Percentiles rank a stretch among this genome's conserved stretches.
phyloP scores from a whole-genome alignment of 371 early-diverging fungal genomes.

The Batkoa obscura region DNA sequence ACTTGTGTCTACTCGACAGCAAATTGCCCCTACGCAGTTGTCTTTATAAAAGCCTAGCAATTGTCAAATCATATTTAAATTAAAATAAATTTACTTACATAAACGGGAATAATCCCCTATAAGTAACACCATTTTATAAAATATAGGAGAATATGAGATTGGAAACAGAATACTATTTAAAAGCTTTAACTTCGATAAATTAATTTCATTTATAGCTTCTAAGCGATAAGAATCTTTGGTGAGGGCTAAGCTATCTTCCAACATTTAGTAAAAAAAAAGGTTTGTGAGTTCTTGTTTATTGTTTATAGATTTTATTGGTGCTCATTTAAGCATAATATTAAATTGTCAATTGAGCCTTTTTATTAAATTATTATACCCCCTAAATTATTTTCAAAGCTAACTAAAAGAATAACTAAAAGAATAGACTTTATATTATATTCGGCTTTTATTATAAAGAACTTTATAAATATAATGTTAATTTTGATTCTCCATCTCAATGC shows the following conservation, averaged over 20 bases:
- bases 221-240: too few relatives aligned
- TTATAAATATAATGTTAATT: neutral
- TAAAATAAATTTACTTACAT: slow-evolving; percentile 19
- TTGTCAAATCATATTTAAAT: neutral
- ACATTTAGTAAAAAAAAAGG: too few relatives aligned
- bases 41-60: slow-evolving; percentile 42
- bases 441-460: neutral
- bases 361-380: too few relatives aligned
- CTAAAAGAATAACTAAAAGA: neutral
- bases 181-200: too few relatives aligned
- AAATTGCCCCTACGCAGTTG: slow-evolving; percentile 74
- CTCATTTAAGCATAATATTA: too few relatives aligned
- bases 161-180: slow-evolving; percentile 76
- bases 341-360: too few relatives aligned
- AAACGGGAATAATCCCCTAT: slow-evolving; percentile 51
- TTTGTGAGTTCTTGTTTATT: too few relatives aligned
- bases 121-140: slow-evolving; percentile 55
- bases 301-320: too few relatives aligned
- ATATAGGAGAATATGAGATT: slow-evolving; percentile 55
- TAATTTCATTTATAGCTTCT: too few relatives aligned
- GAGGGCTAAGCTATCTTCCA: too few relatives aligned
- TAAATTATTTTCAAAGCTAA: too few relatives aligned
- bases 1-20: slow-evolving; percentile 44
- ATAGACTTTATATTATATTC: neutral
- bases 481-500: slow-evolving; percentile 28